Conservation (phyloP, 2,329 filamentous ascomycete genomes). For the Fusarium decemcellulare region DNA sequence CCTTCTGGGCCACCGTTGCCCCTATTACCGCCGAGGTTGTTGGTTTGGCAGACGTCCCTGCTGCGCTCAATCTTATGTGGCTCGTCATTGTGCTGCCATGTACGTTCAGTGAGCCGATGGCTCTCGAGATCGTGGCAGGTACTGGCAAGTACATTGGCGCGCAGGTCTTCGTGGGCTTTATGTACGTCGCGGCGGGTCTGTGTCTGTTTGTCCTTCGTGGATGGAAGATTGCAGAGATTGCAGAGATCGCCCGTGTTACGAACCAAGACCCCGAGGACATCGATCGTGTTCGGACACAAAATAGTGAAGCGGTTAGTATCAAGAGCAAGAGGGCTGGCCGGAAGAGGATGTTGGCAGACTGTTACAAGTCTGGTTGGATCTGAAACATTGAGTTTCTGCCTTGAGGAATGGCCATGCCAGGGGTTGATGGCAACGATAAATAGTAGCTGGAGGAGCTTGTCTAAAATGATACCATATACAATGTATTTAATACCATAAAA, state of each 20-base stretch:
- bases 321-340: constrained; percentile 49
- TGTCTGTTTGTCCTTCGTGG: constrained; percentile 53
- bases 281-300: constrained; percentile 49
- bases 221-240: constrained; percentile 56
- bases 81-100: constrained; percentile 78
- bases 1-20: constrained; percentile 78
- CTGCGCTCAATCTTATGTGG: constrained; percentile 79
- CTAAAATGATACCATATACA: background rate
- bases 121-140: constrained; percentile 64
- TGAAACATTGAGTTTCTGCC: constrained; percentile 22
- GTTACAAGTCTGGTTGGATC: constrained; percentile 48
- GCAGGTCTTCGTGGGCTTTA: constrained; percentile 72
- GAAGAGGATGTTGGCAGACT: constrained; percentile 51
- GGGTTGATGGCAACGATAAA: no score
- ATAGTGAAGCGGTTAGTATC: constrained; percentile 48
- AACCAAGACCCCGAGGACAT: constrained; percentile 49
- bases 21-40: constrained; percentile 83
- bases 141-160: constrained; percentile 65
- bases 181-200: constrained; percentile 67
- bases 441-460: no score
- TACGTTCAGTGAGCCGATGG: constrained; percentile 78
- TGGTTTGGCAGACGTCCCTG: constrained; percentile 77
- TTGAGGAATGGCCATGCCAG: no score
- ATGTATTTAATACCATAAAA: no score
- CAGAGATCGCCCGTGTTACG: constrained; percentile 50